A percentile compares a stretch with the other conserved stretches of the same genome.
These are phyloP conservation scores for Eucalyptus curtisii DNA, from an alignment of 345 rosid genomes.

Conservation along the genomic window DNA sequence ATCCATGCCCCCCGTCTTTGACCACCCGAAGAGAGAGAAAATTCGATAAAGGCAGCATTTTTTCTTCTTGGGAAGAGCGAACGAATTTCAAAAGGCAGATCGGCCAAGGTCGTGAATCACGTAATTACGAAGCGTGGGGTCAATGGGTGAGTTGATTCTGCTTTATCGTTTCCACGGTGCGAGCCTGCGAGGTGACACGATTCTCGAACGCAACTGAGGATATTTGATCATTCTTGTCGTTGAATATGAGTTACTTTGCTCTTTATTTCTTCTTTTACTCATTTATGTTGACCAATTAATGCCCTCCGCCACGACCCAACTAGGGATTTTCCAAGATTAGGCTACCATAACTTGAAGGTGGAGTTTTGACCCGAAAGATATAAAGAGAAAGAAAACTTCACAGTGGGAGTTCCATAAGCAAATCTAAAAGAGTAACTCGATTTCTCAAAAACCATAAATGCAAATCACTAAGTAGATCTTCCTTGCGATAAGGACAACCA, in stretches of 20 bases:
- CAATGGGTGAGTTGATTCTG: neutral
- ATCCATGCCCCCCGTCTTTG: neutral
- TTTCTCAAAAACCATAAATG: neutral
- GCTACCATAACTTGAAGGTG: neutral
- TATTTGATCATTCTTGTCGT: neutral
- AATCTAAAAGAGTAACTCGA: no score
- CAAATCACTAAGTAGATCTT: neutral
- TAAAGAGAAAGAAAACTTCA: no score
- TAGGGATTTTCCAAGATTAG: neutral
- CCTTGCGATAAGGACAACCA: neutral
- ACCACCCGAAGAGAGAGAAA: neutral
- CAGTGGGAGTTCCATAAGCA: no score
- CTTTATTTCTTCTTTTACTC: neutral
- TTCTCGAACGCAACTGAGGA: neutral
- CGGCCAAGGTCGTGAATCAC: neutral
- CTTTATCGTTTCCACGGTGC: neutral
- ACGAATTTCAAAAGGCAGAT: neutral
- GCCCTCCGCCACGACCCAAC: neutral
- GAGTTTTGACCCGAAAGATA: no score
- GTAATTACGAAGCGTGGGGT: neutral
- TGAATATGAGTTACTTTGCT: neutral
- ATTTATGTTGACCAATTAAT: neutral
- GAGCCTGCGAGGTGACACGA: neutral
- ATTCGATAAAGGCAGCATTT: neutral
- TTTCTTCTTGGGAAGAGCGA: neutral